Evolutionary conservation across 1,284 basidiomycete genomes (phyloP), one percentile per base, ranked within the genome.

Genomic region (Trichosporon sp.): DNA sequence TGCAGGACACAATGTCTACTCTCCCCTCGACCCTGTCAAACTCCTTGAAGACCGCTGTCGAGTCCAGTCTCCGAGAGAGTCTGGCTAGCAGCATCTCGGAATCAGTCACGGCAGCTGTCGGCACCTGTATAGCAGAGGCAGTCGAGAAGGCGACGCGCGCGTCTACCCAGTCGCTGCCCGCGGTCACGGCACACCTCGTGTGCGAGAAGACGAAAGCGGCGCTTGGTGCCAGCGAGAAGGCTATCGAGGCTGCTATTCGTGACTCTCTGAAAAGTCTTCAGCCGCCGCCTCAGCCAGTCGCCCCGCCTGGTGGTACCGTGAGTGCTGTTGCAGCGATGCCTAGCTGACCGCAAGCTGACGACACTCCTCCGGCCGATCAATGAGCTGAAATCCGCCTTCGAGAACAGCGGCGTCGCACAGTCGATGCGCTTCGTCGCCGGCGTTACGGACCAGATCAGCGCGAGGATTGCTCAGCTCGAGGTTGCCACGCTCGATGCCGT

Each of bases 321-420:
- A 61, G 60, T n/a, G 9, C 16, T 8, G 19, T n/a, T 16, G 1
- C n/a, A 14, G 3, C 13, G 3, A 21, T 8, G 36, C 16, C 6
- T 10, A 9, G 21, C 61, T 62, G 34, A 62, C 56, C 5, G 9
- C 8, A 32, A 65, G 61, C 29, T 66, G 2, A 37, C 49, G 4
- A 49, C 46, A 8, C 68, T 75, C n/a, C 11, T 71, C 11, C 56
- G 37, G 14, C 65, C 66, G 9, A 44, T 72, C 13, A 64, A 69
- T 13, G 59, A 67, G 25, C 40, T 71, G 16, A 60, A 60, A n/a
- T 31, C n/a, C 6, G 40, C 60, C 16, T 57, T 69, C 32, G 34
- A 33, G 6, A 23, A 56, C 16, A 56, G 71, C 14, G 56, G 33
- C 16, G 57, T 69, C 7, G 62, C 66, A 2, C 44, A 60, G 25